phyloP scores from a whole-genome alignment of 2,329 filamentous ascomycete genomes.

The Fusarium pseudonygamai region DNA sequence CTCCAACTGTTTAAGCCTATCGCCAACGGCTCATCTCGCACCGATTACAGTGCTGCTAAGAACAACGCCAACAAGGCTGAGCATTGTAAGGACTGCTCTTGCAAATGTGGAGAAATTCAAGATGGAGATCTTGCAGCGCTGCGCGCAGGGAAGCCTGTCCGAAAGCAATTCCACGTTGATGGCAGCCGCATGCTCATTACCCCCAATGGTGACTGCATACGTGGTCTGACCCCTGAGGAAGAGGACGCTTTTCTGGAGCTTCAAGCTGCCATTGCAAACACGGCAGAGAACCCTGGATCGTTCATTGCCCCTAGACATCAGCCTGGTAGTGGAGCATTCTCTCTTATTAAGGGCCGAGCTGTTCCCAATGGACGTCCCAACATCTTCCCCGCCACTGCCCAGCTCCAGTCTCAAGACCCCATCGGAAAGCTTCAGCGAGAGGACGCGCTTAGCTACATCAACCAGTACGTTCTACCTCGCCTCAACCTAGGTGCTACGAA shows the following conservation, averaged over 20 bases:
- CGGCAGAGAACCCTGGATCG: conserved; percentile 61
- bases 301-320: conserved; percentile 67
- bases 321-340: conserved; percentile 64
- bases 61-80: conserved; percentile 37
- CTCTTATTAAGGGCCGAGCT: conserved; percentile 70
- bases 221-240: conserved; percentile 73
- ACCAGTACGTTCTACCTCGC: conserved; percentile 72
- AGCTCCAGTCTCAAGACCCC: conserved; percentile 63
- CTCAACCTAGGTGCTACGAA: conserved; percentile 63
- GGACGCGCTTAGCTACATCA: conserved; percentile 74
- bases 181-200: conserved; percentile 77
- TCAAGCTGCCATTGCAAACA: conserved; percentile 65
- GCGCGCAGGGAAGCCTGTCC: conserved; percentile 66
- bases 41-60: conserved; percentile 38
- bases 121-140: conserved; percentile 64
- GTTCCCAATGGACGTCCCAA: conserved; percentile 71
- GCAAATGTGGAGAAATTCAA: conserved; percentile 53
- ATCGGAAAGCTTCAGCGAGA: conserved; percentile 73
- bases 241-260: conserved; percentile 76
- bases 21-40: conserved; percentile 42
- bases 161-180: conserved; percentile 66
- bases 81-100: conserved; percentile 50
- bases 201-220: conserved; percentile 79
- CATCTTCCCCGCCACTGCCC: conserved; percentile 64
- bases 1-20: conserved; percentile 52